A percentile compares a stretch with the other conserved stretches of the same genome.
Conservation (phyloP, 169 alveolate species). For the Plasmodium gallinaceum region DNA sequence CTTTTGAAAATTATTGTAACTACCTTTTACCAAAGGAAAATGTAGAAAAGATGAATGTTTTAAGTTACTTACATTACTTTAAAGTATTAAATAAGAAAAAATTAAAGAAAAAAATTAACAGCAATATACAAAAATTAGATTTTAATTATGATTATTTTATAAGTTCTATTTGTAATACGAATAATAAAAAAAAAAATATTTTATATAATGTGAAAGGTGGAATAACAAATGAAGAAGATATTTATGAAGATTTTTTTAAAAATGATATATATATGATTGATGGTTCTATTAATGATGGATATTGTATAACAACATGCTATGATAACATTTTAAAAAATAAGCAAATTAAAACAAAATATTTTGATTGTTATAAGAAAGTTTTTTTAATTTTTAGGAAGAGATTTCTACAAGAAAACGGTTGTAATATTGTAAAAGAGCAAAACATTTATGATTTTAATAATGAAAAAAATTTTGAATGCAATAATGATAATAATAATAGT, state of each 20-base stretch:
- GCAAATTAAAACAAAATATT: conserved; percentile 12
- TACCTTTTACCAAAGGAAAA: conserved; percentile 9
- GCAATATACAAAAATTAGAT: conserved; percentile 2
- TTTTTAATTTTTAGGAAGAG: conserved; percentile 1
- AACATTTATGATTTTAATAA: neutral
- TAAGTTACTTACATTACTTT: conserved; percentile 33
- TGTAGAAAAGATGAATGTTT: neutral
- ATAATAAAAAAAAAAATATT: neutral
- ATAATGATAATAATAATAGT: neutral
- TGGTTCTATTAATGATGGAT: neutral
- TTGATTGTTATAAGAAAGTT: conserved; percentile 10
- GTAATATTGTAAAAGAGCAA: neutral
- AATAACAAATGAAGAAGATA: neutral
- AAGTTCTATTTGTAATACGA: conserved; percentile 5
- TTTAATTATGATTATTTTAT: conserved; percentile 46
- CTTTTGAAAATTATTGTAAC: conserved; percentile 38
- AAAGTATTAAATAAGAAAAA: conserved; percentile 37
- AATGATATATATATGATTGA: neutral
- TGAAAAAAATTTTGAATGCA: neutral
- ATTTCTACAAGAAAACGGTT: neutral
- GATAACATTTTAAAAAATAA: conserved; percentile 35
- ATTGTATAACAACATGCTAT: conserved; percentile 20
- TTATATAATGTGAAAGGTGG: neutral
- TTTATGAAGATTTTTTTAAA: neutral
- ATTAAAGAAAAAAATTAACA: conserved; percentile 10